A percentile compares a stretch with the other conserved stretches of the same genome.
phyloP scores from a whole-genome alignment of 805 yeast species.

The Saturnispora mendoncae region DNA sequence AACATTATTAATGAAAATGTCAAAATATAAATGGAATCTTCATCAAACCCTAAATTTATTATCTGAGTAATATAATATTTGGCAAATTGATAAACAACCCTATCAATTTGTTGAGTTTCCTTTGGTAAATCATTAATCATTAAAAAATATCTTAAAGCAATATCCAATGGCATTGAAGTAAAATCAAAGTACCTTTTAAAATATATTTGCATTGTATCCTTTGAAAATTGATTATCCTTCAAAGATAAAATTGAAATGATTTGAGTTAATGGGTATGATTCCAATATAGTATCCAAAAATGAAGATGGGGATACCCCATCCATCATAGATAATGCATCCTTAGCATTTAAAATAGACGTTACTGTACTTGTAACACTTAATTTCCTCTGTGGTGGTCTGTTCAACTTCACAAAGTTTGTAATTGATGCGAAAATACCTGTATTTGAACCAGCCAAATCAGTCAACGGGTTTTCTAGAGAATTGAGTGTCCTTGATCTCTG shows the following conservation, averaged over 20 bases:
- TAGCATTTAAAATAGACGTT: background rate
- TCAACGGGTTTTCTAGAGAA: slow-evolving; percentile 18
- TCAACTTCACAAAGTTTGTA: slow-evolving; percentile 24
- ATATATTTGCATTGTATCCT: slow-evolving; percentile 18
- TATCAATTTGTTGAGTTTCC: slow-evolving; percentile 71
- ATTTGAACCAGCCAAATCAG: slow-evolving; percentile 10
- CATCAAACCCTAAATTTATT: slow-evolving; percentile 28
- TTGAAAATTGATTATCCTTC: slow-evolving; percentile 25
- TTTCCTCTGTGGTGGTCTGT: slow-evolving; percentile 12
- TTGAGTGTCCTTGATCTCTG: slow-evolving; percentile 29
- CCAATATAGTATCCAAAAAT: slow-evolving; percentile 27
- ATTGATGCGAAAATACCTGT: slow-evolving; percentile 25
- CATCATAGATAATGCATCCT: slow-evolving; percentile 4
- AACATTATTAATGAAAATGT: slow-evolving; percentile 59
- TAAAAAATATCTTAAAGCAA: slow-evolving; percentile 53
- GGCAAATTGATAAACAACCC: slow-evolving; percentile 53
- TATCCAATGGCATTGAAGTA: slow-evolving; percentile 48
- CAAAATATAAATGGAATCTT: slow-evolving; percentile 52
- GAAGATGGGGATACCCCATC: slow-evolving; percentile 25
- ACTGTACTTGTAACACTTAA: slow-evolving; percentile 3
- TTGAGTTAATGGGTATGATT: slow-evolving; percentile 20
- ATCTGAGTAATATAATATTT: slow-evolving; percentile 39
- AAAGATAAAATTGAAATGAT: slow-evolving; percentile 25
- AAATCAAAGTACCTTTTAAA: slow-evolving; percentile 39
- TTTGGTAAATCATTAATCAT: slow-evolving; percentile 53